Base-by-base conservation (phyloP, 1,284 basidiomycete species). In the Apiotrichum domesticum region DNA sequence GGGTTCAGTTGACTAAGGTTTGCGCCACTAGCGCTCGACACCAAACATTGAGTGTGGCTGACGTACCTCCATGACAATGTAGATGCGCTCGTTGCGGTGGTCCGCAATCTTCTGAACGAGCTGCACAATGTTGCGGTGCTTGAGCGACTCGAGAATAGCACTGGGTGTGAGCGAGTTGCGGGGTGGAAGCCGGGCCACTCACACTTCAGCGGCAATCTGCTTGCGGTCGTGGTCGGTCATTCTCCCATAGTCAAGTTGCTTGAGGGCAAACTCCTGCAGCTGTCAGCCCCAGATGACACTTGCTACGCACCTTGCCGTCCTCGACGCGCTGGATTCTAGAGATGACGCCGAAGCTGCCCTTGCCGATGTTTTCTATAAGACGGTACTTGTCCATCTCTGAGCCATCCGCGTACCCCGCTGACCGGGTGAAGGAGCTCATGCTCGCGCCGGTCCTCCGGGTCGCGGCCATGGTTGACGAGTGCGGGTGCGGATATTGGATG, bases 191-290 rank as follows among this genome's bases (percentile, higher is more conserved):
- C 34, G 15, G 4, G 7, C 11, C 9, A 3, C 13, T 70, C 72
- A 95, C 91, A 98, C 94, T 84, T 98, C 95, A n/a, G 93, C 85
- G 4, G 95, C 88, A 58, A 98, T 93, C 74, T 98, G 95, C 72
- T 90, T 90, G 65, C 89, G 82, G 73, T 96, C 93, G 53, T 90
- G 83, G 71, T 95, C 90, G 50, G 83, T 87, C 93, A 96, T 96
- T 61, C 87, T 83, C 66, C 91, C 90, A 75, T 96, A 98, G 76
- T 96, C 92, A 65, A 98, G 84, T 74, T 98, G 91, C 72, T 98
- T 97, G 44, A 92, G 80, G 1, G 94, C 95, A 66, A 94, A 87
- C 47, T 92, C 79, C 87, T 91, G 63, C 21, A 33, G 10, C 11
- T 15, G 41, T 42, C 41, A 42, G 44, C 45, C 49, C 14, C 4